Conservation (phyloP, 140 eudicot genomes). For the Anethum foeniculum region DNA sequence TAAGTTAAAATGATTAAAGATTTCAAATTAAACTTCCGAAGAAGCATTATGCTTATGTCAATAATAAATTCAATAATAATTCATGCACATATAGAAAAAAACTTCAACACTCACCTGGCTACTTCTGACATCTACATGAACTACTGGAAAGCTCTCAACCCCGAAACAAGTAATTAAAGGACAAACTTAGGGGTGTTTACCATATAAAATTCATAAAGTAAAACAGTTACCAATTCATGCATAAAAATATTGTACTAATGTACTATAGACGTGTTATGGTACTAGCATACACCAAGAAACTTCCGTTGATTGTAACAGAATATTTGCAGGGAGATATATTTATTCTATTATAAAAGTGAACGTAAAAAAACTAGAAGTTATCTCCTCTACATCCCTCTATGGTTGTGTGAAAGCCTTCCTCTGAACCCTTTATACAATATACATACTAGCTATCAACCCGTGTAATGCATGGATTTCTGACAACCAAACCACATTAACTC, state of each 20-base stretch:
- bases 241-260: background rate
- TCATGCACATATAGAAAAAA: background rate
- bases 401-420: background rate
- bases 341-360: background rate
- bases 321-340: background rate
- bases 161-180: conserved; percentile 29
- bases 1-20: background rate
- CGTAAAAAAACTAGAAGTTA: background rate
- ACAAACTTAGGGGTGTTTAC: conserved; percentile 12
- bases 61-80: background rate
- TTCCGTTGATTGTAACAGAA: background rate
- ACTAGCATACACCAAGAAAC: background rate
- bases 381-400: too few relatives aligned
- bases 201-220: background rate
- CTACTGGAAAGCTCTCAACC: conserved; percentile 41
- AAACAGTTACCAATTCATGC: background rate
- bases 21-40: background rate
- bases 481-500: too few relatives aligned
- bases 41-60: background rate
- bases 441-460: background rate
- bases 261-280: background rate
- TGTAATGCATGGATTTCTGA: too few relatives aligned
- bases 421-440: background rate
- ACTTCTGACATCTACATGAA: conserved; percentile 46
- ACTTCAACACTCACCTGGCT: conserved; percentile 49